Evolutionary conservation across 768 basidiomycete genomes (phyloP).

Genomic region (Cubamyces sp.): DNA sequence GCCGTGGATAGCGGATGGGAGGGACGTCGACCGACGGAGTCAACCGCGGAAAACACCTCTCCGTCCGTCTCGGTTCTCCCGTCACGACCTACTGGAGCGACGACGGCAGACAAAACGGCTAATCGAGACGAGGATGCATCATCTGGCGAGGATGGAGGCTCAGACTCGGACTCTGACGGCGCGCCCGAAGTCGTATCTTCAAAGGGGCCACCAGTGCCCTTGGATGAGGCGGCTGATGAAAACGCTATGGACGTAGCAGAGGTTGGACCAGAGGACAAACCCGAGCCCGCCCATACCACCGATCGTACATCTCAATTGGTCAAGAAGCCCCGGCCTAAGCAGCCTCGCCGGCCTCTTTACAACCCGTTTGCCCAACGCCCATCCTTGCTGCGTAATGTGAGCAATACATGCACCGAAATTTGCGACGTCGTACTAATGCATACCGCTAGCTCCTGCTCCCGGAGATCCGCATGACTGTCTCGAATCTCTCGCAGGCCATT

Average conservation of each 20-base stretch:
- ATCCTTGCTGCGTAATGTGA: constrained; percentile 79
- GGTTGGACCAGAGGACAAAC: neutral
- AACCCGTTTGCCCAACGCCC: constrained; percentile 73
- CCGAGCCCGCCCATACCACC: too few relatives aligned
- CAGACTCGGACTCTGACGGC: constrained; percentile 38
- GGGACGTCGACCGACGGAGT: constrained; percentile 3
- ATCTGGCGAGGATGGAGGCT: neutral
- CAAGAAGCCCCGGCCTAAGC: constrained; percentile 36
- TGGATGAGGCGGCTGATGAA: constrained; percentile 6
- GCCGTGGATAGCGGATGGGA: constrained; percentile 11
- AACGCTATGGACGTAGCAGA: neutral
- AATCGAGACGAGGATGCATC: neutral
- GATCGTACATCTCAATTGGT: constrained; percentile 12
- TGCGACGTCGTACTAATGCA: neutral
- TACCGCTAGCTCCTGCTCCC: constrained; percentile 69
- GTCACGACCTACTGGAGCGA: neutral
- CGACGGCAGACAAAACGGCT: neutral
- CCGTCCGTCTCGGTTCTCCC: neutral
- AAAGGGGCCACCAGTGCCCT: constrained; percentile 39
- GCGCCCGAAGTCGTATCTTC: constrained; percentile 66
- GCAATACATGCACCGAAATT: constrained; percentile 28
- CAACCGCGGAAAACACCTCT: neutral
- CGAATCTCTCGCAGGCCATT: constrained; percentile 91
- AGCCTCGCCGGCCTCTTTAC: constrained; percentile 53
- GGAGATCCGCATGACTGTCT: constrained; percentile 86